Conservation (phyloP, 2,329 filamentous ascomycete species). For the Aspergillus arachidicola region DNA sequence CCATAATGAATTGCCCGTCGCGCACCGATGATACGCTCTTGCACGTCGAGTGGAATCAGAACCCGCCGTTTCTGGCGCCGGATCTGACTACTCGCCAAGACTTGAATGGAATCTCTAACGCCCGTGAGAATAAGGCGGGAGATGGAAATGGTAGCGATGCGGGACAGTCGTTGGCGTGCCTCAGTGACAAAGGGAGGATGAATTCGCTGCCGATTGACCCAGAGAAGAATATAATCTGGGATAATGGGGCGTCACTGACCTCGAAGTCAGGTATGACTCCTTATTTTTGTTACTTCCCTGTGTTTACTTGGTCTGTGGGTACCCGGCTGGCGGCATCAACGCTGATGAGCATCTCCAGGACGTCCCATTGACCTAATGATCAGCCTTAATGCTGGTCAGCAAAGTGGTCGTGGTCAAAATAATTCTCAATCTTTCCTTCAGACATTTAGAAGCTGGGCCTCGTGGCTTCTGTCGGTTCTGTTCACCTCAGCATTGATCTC, state of each 20-base stretch:
- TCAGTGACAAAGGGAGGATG: background rate
- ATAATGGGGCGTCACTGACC: conserved; percentile 30
- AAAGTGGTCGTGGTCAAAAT: background rate
- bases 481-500: conserved; percentile 27
- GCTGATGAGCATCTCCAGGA: conserved; percentile 18
- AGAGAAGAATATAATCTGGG: conserved; percentile 6
- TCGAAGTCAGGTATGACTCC: conserved; percentile 27
- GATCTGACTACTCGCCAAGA: conserved; percentile 58
- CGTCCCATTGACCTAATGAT: conserved; percentile 20
- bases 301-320: background rate
- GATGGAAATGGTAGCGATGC: background rate
- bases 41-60: conserved; percentile 59
- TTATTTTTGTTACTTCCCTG: background rate
- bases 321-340: background rate
- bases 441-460: conserved; percentile 23
- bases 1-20: conserved; percentile 58
- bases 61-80: conserved; percentile 52
- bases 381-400: conserved; percentile 6
- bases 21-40: conserved; percentile 53
- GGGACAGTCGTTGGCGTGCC: conserved; percentile 5
- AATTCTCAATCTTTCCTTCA: conserved; percentile 12
- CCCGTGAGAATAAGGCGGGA: conserved; percentile 43
- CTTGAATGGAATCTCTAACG: conserved; percentile 58
- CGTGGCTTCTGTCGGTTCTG: conserved; percentile 32
- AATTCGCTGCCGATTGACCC: conserved; percentile 6